Conservation (phyloP, 495 filamentous ascomycete genomes). For the Trichodelitschia bisporula region DNA sequence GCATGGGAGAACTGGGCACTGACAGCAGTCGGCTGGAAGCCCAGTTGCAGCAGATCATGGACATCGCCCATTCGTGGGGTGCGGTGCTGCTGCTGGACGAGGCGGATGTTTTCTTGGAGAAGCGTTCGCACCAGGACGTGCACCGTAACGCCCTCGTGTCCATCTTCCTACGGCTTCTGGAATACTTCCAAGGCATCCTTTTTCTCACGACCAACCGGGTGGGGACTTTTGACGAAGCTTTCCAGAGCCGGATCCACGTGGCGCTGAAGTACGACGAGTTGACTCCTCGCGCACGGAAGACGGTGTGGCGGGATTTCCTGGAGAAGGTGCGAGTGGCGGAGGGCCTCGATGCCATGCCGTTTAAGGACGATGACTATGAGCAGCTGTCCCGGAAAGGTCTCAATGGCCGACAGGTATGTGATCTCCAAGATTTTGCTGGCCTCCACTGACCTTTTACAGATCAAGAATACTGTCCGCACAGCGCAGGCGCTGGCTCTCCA, state of each 20-base stretch:
- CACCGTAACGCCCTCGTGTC: constrained; percentile 21
- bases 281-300: constrained; percentile 45
- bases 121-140: constrained; percentile 19
- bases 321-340: constrained; percentile 41
- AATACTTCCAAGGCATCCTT: constrained; percentile 61
- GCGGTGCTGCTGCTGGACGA: constrained; percentile 27
- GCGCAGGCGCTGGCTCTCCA: constrained; percentile 70
- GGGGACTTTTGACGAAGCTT: constrained; percentile 45
- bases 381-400: constrained; percentile 41
- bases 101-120: constrained; percentile 22
- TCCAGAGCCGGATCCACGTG: constrained; percentile 43
- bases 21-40: constrained; percentile 50
- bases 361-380: constrained; percentile 45
- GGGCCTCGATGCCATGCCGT: constrained; percentile 31
- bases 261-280: constrained; percentile 65
- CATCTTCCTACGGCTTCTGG: constrained; percentile 22
- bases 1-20: constrained; percentile 60
- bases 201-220: constrained; percentile 64
- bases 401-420: constrained; percentile 58
- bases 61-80: constrained; percentile 73
- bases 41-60: constrained; percentile 65
- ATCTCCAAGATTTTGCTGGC: too few species aligned
- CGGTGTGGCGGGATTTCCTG: constrained; percentile 70
- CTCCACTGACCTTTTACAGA: constrained; percentile 23
- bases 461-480: constrained; percentile 79